These are phyloP conservation scores for Leccinum glutinopallens DNA, from an alignment of 1,284 basidiomycete species.

Conservation along the genomic window DNA sequence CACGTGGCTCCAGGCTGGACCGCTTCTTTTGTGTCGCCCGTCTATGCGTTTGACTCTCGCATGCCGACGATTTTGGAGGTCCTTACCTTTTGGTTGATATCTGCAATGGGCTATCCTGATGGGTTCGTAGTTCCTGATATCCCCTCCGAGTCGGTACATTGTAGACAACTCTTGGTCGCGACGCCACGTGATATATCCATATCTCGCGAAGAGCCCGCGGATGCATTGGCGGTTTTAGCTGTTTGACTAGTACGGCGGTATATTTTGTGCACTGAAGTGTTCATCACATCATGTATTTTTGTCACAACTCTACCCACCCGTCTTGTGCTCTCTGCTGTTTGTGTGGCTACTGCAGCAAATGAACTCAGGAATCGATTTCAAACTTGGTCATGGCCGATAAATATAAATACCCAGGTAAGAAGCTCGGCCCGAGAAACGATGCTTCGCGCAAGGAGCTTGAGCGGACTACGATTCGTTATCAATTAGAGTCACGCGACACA, in stretches of 20 bases:
- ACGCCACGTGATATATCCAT: slow-evolving; percentile 48
- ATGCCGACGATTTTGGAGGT: slow-evolving; percentile 51
- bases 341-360: background rate
- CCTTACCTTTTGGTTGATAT: slow-evolving; percentile 54
- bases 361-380: background rate
- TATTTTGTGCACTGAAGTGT: background rate
- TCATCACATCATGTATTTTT: slow-evolving; percentile 2
- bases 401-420: background rate
- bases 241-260: slow-evolving; percentile 14
- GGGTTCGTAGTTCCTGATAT: slow-evolving; percentile 47
- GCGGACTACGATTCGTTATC: background rate
- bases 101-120: slow-evolving; percentile 46
- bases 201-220: slow-evolving; percentile 25
- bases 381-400: background rate
- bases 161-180: slow-evolving; percentile 40
- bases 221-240: slow-evolving; percentile 25
- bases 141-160: slow-evolving; percentile 35
- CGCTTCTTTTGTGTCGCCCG: slow-evolving; percentile 48
- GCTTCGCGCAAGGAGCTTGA: background rate
- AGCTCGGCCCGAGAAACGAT: background rate
- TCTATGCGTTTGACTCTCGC: slow-evolving; percentile 42
- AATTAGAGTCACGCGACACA: background rate
- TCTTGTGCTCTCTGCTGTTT: background rate
- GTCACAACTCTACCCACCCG: background rate
- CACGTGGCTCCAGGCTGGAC: slow-evolving; percentile 49